These are phyloP conservation scores for Holtermanniella nyarrowii DNA, from an alignment of 768 basidiomycete genomes.

Conservation along the genomic window DNA sequence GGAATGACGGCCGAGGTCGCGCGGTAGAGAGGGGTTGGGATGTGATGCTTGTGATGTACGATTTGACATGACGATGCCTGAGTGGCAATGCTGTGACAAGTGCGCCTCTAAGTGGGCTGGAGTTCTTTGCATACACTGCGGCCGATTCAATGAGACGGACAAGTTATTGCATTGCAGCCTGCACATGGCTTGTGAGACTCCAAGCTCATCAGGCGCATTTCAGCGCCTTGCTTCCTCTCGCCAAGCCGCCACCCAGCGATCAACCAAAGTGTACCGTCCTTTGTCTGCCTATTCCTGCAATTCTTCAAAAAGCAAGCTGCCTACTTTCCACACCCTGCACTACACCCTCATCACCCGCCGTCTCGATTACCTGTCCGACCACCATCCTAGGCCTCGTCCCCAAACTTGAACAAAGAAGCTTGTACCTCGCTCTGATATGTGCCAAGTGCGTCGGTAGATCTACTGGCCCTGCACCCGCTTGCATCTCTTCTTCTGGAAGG, in stretches of 20 bases:
- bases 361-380: constrained; percentile 4
- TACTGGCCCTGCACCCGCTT: not conserved
- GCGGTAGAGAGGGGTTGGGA: constrained; percentile 2
- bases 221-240: no score
- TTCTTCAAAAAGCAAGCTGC: constrained; percentile 1
- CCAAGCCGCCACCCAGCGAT: no score
- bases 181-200: no score
- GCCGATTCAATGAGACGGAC: no score
- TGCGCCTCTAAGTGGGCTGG: no score
- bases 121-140: no score
- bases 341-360: not conserved
- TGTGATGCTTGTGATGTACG: not conserved
- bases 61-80: no score
- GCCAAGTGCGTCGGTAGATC: constrained; percentile 70
- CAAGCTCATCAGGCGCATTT: no score
- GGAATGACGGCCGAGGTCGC: constrained; percentile 18
- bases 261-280: not conserved
- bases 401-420: constrained; percentile 69
- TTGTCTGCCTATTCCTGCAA: not conserved
- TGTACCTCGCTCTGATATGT: constrained; percentile 79
- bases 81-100: no score
- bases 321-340: constrained; percentile 1
- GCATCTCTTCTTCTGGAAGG: constrained; percentile 9
- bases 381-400: constrained; percentile 51
- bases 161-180: no score